Conservation (phyloP, 495 filamentous ascomycete species). For the Penicillium odoratum region DNA sequence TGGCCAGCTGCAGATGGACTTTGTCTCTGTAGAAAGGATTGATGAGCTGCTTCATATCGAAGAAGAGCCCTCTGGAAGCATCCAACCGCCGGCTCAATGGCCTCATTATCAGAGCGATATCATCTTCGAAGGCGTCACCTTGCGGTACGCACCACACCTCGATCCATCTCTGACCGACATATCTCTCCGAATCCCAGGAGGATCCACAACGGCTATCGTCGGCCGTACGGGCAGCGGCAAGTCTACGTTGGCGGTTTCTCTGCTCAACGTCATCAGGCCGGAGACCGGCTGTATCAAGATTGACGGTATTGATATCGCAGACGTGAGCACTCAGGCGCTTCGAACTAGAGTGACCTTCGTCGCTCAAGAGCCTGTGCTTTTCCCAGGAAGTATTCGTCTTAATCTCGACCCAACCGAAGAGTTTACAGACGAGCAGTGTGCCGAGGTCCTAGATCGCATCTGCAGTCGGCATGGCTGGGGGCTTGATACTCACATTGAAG, state of each 20-base stretch:
- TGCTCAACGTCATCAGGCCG: constrained; percentile 59
- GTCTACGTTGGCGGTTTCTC: constrained; percentile 62
- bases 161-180: constrained; percentile 65
- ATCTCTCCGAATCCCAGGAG: constrained; percentile 68
- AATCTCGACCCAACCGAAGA: constrained; percentile 56
- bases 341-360: constrained; percentile 62
- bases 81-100: constrained; percentile 73
- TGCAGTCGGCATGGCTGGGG: constrained; percentile 53
- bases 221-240: constrained; percentile 69
- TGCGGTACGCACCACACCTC: constrained; percentile 74
- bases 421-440: constrained; percentile 52
- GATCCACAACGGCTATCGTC: constrained; percentile 64
- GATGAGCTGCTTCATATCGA: constrained; percentile 75
- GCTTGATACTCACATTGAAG: constrained; percentile 55
- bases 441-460: constrained; percentile 50
- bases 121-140: constrained; percentile 70
- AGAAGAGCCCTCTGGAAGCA: constrained; percentile 64
- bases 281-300: constrained; percentile 56
- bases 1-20: constrained; percentile 84
- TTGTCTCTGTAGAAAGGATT: constrained; percentile 81
- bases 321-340: constrained; percentile 59
- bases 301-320: constrained; percentile 59
- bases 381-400: constrained; percentile 58
- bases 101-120: constrained; percentile 68
- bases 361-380: constrained; percentile 64